These are phyloP conservation scores for Litsea cubeba DNA, from an alignment of 164 flowering plant species.

Conservation along the genomic window DNA sequence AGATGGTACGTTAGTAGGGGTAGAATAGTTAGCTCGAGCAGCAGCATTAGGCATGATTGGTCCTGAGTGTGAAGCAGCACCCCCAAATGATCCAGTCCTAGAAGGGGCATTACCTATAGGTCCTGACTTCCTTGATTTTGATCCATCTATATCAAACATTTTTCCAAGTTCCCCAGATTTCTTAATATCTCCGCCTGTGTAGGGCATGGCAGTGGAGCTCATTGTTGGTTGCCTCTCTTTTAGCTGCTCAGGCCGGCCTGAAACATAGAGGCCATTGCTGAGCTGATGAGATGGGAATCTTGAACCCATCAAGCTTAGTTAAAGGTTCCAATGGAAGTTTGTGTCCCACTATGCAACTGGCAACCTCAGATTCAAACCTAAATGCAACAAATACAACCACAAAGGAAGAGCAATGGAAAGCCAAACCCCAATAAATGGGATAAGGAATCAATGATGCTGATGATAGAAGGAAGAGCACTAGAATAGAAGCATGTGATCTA, in stretches of 20 bases:
- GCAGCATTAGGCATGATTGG: slow-evolving; percentile 51
- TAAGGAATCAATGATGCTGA: not conserved
- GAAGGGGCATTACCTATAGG: slow-evolving; percentile 71
- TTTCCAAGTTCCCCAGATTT: slow-evolving; percentile 97
- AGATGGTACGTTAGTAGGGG: slow-evolving; percentile 51
- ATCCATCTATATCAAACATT: slow-evolving; percentile 94
- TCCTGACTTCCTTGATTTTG: slow-evolving; percentile 88
- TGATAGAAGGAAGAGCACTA: too few species aligned
- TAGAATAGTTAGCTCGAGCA: slow-evolving; percentile 45
- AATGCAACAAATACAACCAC: not conserved
- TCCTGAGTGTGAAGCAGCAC: slow-evolving; percentile 81
- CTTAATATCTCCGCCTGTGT: slow-evolving; percentile 97
- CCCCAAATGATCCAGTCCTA: slow-evolving; percentile 90
- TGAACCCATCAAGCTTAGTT: slow-evolving; percentile 69
- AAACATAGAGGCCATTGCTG: slow-evolving; percentile 89
- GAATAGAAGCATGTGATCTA: too few species aligned
- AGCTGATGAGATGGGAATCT: slow-evolving; percentile 93
- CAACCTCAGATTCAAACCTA: not conserved
- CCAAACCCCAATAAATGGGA: not conserved
- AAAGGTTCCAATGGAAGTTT: not conserved
- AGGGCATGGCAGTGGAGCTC: slow-evolving; percentile 87
- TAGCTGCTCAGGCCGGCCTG: slow-evolving; percentile 94
- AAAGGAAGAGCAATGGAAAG: not conserved
- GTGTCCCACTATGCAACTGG: not conserved
- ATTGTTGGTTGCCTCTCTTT: slow-evolving; percentile 87